Conservation (phyloP, 2,329 filamentous ascomycete species). For the Exophiala sp. region DNA sequence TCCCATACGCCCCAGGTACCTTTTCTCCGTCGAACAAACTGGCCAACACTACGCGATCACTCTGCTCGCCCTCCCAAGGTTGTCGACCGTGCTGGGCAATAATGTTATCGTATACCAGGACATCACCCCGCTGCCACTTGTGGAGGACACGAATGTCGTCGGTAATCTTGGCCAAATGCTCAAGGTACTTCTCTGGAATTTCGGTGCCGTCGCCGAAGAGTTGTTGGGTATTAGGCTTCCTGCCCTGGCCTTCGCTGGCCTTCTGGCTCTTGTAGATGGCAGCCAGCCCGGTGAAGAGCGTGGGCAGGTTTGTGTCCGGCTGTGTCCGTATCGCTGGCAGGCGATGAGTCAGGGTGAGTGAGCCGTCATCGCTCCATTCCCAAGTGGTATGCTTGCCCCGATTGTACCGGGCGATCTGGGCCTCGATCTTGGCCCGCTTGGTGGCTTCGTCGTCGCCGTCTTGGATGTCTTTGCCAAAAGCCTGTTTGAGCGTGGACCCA, state of each 20-base stretch:
- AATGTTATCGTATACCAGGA: slow-evolving; percentile 47
- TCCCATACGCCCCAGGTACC: slow-evolving; percentile 41
- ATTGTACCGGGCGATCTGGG: slow-evolving; percentile 45
- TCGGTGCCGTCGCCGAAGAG: slow-evolving; percentile 44
- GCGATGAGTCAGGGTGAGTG: slow-evolving; percentile 40
- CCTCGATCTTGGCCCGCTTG: slow-evolving; percentile 42
- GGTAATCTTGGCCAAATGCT: slow-evolving; percentile 40
- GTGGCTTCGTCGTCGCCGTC: slow-evolving; percentile 43
- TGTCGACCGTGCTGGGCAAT: slow-evolving; percentile 47
- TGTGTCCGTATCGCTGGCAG: slow-evolving; percentile 46
- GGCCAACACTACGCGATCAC: slow-evolving; percentile 43
- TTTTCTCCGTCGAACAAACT: slow-evolving; percentile 45
- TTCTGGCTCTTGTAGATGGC: slow-evolving; percentile 41
- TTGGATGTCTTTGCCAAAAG: slow-evolving; percentile 45
- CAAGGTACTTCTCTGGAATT: slow-evolving; percentile 45
- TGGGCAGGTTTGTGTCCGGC: slow-evolving; percentile 42
- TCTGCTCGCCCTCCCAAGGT: slow-evolving; percentile 45
- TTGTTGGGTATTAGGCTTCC: slow-evolving; percentile 37
- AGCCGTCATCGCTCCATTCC: slow-evolving; percentile 42
- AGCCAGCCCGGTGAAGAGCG: slow-evolving; percentile 44
- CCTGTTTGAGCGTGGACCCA: slow-evolving; percentile 43
- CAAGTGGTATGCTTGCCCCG: slow-evolving; percentile 44
- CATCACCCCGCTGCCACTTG: slow-evolving; percentile 45
- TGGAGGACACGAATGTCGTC: slow-evolving; percentile 48
- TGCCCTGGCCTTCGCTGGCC: slow-evolving; percentile 18